These are phyloP conservation scores for Aspergillus texensis DNA, from an alignment of 2,329 filamentous ascomycete genomes.

Conservation along the genomic window DNA sequence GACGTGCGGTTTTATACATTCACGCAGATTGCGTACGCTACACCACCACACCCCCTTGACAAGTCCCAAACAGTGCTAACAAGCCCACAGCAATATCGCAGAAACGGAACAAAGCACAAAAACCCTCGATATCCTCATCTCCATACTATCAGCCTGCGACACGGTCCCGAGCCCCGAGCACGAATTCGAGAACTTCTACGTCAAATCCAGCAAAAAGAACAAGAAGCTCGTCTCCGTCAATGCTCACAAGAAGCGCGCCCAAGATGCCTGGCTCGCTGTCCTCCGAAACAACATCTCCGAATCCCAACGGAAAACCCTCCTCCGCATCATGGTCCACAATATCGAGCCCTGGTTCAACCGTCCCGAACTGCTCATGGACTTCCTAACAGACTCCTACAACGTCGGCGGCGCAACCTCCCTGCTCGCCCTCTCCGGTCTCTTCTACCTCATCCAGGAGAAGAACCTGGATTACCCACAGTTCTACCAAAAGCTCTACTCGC, in stretches of 20 bases:
- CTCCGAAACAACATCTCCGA: slow-evolving; percentile 67
- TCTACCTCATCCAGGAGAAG: slow-evolving; percentile 88
- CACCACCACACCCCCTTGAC: not conserved
- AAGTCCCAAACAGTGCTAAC: not conserved
- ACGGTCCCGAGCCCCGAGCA: slow-evolving; percentile 60
- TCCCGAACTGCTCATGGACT: slow-evolving; percentile 90
- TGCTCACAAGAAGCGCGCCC: slow-evolving; percentile 76
- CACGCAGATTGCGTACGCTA: slow-evolving; percentile 68
- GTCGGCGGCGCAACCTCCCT: slow-evolving; percentile 83
- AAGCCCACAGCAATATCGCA: slow-evolving; percentile 37
- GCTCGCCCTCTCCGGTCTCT: slow-evolving; percentile 86
- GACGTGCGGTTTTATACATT: slow-evolving; percentile 86
- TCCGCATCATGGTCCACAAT: slow-evolving; percentile 73
- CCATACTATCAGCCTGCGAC: slow-evolving; percentile 58
- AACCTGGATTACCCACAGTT: slow-evolving; percentile 97
- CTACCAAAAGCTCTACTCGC: slow-evolving; percentile 89
- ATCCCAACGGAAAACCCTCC: slow-evolving; percentile 75
- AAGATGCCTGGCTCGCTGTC: slow-evolving; percentile 83
- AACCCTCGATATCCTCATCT: slow-evolving; percentile 40
- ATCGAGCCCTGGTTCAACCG: slow-evolving; percentile 89
- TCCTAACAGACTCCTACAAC: slow-evolving; percentile 92
- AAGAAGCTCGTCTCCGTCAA: slow-evolving; percentile 68
- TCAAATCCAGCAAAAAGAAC: slow-evolving; percentile 62
- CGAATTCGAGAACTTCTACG: slow-evolving; percentile 41
- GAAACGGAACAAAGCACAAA: slow-evolving; percentile 28